phyloP scores from a whole-genome alignment of 1,139 yeast genomes.

The Hemisphaericaspora xylanilytica region DNA sequence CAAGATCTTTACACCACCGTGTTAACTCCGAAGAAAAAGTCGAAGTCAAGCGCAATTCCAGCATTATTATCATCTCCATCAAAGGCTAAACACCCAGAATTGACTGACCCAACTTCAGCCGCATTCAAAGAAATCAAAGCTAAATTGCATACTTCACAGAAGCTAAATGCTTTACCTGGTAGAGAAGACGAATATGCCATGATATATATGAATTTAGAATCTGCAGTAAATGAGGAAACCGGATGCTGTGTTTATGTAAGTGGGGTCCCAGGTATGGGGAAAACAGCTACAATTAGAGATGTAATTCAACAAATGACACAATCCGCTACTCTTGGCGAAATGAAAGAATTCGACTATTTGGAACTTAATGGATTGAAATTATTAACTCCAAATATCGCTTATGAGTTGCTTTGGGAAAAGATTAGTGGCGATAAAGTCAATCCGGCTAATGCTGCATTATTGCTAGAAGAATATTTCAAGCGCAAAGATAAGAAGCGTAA shows the following conservation, averaged over 20 bases:
- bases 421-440: conserved; percentile 63
- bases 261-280: conserved; percentile 98
- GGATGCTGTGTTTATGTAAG: conserved; percentile 89
- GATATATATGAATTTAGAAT: conserved; percentile 67
- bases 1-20: conserved; percentile 11
- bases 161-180: conserved; percentile 72
- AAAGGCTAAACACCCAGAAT: conserved; percentile 27
- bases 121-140: conserved; percentile 57
- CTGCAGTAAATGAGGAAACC: conserved; percentile 66
- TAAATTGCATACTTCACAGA: conserved; percentile 62
- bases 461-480: conserved; percentile 39
- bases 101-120: conserved; percentile 30
- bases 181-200: conserved; percentile 84
- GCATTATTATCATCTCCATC: conserved; percentile 30
- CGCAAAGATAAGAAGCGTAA: conserved; percentile 26
- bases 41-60: conserved; percentile 16
- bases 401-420: conserved; percentile 78
- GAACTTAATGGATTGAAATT: conserved; percentile 92
- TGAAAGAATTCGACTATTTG: conserved; percentile 63
- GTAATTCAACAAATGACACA: conserved; percentile 67
- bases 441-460: conserved; percentile 56
- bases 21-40: conserved; percentile 14
- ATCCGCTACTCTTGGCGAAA: conserved; percentile 42
- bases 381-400: conserved; percentile 81
- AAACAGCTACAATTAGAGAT: conserved; percentile 89